Evolutionary conservation across 345 rosid genomes (phyloP).

Genomic region (Eucalyptus guilfoylei): DNA sequence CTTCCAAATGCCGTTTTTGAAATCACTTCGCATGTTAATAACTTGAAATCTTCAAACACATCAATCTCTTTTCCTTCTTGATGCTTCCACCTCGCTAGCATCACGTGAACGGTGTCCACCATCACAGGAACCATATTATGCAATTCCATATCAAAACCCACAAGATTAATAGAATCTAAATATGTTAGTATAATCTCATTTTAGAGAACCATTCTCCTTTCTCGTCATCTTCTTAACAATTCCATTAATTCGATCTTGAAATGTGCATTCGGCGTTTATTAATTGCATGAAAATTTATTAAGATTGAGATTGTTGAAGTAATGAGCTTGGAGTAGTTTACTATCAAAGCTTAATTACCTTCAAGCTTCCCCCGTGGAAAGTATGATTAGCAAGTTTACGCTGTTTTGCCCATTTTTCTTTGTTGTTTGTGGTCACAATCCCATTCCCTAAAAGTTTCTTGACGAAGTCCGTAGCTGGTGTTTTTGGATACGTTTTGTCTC

Average conservation of each 20-base stretch:
- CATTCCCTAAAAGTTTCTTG: background rate
- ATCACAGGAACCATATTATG: slow-evolving; percentile 23
- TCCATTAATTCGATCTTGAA: background rate
- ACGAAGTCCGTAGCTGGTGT: background rate
- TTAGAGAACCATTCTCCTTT: background rate
- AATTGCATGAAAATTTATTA: background rate
- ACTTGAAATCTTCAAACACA: slow-evolving; percentile 15
- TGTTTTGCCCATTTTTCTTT: slow-evolving; percentile 25
- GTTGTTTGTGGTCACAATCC: slow-evolving; percentile 1
- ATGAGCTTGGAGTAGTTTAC: background rate
- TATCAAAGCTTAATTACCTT: background rate
- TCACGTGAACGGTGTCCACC: slow-evolving; percentile 16
- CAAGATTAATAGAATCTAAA: background rate
- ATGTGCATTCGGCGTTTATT: background rate
- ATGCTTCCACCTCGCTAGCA: slow-evolving; percentile 28
- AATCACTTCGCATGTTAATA: slow-evolving; percentile 30
- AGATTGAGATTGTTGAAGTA: background rate
- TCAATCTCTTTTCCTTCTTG: slow-evolving; percentile 24
- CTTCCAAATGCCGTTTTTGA: slow-evolving; percentile 46
- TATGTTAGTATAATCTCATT: background rate
- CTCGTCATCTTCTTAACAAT: background rate
- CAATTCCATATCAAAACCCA: background rate
- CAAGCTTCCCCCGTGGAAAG: slow-evolving; percentile 32
- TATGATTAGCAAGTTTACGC: slow-evolving; percentile 27
- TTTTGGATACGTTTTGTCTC: background rate